A percentile compares a stretch with the other conserved stretches of the same genome.
These are phyloP conservation scores for Orbilia oligospora DNA, from an alignment of 2,329 filamentous ascomycete species.

Conservation along the genomic window DNA sequence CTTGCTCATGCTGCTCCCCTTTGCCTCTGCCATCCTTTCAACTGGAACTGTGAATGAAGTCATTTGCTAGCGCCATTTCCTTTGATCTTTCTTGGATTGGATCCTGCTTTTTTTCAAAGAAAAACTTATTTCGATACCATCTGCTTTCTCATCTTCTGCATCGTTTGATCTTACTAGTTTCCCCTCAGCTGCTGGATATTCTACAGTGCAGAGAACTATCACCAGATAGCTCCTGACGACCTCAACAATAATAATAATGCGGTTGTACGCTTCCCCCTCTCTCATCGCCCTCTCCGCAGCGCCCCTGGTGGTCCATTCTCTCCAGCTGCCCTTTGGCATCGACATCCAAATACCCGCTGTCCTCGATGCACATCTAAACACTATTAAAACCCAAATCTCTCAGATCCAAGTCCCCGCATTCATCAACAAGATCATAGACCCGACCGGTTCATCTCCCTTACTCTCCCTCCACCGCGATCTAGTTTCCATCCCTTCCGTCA, in stretches of 20 bases:
- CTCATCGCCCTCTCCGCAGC: conserved; percentile 49
- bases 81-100: conserved; percentile 4
- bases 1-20: not conserved
- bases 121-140: too few species aligned
- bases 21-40: not conserved
- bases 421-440: conserved; percentile 55
- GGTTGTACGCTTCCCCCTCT: conserved; percentile 49
- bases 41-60: conserved; percentile 38
- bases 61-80: conserved; percentile 26
- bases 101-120: conserved; percentile 32
- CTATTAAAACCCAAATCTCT: conserved; percentile 33
- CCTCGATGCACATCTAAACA: conserved; percentile 42
- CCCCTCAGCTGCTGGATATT: not conserved
- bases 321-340: conserved; percentile 58
- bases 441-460: conserved; percentile 68
- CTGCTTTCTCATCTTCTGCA: not conserved
- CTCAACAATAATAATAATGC: conserved; percentile 31
- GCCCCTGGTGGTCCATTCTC: conserved; percentile 49
- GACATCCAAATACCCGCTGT: conserved; percentile 29
- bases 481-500: conserved; percentile 80
- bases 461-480: conserved; percentile 82
- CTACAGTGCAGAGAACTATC: not conserved
- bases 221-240: not conserved
- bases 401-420: conserved; percentile 55
- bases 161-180: not conserved